Evolutionary conservation across 345 rosid species (phyloP).

Genomic region (Bruguiera parviflora): DNA sequence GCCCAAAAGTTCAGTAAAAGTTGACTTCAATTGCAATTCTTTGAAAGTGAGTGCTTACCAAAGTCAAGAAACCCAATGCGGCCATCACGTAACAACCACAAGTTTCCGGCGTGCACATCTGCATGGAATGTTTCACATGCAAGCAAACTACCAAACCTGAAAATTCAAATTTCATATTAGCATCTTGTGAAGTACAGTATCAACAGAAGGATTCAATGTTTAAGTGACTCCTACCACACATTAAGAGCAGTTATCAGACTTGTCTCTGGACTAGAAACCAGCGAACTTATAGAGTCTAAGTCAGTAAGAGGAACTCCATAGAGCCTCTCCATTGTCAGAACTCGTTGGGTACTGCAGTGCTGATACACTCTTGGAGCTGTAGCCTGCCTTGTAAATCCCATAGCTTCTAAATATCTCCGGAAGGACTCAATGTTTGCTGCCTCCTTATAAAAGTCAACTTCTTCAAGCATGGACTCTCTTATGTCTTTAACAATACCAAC

Average conservation of each 20-base stretch:
- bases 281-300: slow-evolving; percentile 81
- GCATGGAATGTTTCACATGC: slow-evolving; percentile 97
- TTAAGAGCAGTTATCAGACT: slow-evolving; percentile 94
- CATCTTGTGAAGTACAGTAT: background rate
- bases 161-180: slow-evolving; percentile 11
- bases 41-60: slow-evolving; percentile 44
- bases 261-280: slow-evolving; percentile 82
- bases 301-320: slow-evolving; percentile 99
- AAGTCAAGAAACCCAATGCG: slow-evolving; percentile 97
- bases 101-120: slow-evolving; percentile 98
- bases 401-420: slow-evolving; percentile 70
- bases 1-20: background rate
- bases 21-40: background rate
- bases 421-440: slow-evolving; percentile 78
- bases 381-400: slow-evolving; percentile 89
- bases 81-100: slow-evolving; percentile 92
- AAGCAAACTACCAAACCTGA: slow-evolving; percentile 95
- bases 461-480: slow-evolving; percentile 95
- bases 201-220: slow-evolving; percentile 4
- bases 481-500: slow-evolving; percentile 87
- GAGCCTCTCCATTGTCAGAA: slow-evolving; percentile 95
- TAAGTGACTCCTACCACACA: slow-evolving; percentile 59
- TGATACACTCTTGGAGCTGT: slow-evolving; percentile 86
- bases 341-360: slow-evolving; percentile 75
- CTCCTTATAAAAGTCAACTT: slow-evolving; percentile 90